Evolutionary conservation across 345 rosid genomes (phyloP), one percentile per base, ranked within the genome.

Genomic region (Melastoma malabathricum): DNA sequence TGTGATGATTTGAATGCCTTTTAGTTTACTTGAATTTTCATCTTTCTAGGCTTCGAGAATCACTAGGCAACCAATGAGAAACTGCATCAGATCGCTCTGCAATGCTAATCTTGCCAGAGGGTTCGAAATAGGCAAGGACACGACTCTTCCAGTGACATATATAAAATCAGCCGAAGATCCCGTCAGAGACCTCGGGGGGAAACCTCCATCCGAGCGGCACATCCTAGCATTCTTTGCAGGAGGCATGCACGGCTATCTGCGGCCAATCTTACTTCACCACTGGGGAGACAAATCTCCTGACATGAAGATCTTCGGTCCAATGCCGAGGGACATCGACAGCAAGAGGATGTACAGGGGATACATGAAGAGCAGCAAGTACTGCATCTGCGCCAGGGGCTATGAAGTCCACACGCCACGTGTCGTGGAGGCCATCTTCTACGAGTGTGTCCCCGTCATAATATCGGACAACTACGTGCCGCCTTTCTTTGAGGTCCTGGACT

Each of bases 391-490:
- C n/a, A 73, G 83, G 57, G 98, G 96, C 2, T 83, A 83, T 43
- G 88, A 86, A 67, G 96, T 86, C 43, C 87, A 81, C 73, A 83
- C 90, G 0, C 97, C 97, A 25, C 73, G 96, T 16, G 72, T 89
- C 29, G 89, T 89, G 1, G 96, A 86, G 59, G 83, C 96, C 18
- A 76, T 86, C 39, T 60, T 71, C 16, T 66, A 78, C 7, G 97
- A 83, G 64, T 89, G 96, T 31, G 82, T 89, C 47, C 97, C 92
- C 0, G 95, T 89, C 31, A 86, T 89, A 61, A 81, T 89, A 52
- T 76, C 97, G 3, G 94, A 89, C 59, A 89, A 86, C 50, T 89
- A 89, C 15, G 94, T 89, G 46, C 90, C 90, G 18, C 97, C 96
- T 0, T 76, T 89, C 64, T 78, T 89, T 3, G 98, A 86, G 81